These are phyloP conservation scores for Citrus inodora DNA, from an alignment of 345 rosid genomes.

Conservation along the genomic window DNA sequence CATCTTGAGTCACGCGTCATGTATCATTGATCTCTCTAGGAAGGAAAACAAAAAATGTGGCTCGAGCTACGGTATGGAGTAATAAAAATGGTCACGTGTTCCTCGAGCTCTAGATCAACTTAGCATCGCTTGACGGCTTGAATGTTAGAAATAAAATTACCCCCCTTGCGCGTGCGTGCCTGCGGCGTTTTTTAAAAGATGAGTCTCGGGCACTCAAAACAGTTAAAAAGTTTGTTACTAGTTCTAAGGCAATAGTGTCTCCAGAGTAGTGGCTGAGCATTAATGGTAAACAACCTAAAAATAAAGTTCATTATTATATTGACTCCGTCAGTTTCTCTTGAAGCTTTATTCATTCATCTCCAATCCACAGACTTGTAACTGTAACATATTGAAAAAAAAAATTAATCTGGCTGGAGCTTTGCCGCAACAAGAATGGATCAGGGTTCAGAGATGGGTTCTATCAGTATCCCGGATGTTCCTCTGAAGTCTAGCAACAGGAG, in stretches of 20 bases:
- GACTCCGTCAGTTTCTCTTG: slow-evolving; percentile 8
- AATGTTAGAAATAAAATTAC: not conserved
- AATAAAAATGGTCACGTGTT: not conserved
- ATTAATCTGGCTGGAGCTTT: not conserved
- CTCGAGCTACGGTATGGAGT: too few relatives aligned
- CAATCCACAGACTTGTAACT: not conserved
- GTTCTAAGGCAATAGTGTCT: not conserved
- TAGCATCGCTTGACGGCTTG: not conserved
- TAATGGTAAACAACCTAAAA: not conserved
- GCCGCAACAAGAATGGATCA: not conserved
- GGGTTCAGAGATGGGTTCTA: not conserved
- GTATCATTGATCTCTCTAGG: too few relatives aligned
- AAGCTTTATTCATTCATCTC: not conserved
- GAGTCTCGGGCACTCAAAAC: not conserved
- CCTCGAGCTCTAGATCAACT: not conserved
- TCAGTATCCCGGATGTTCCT: slow-evolving; percentile 20
- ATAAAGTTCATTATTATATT: not conserved
- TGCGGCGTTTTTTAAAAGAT: not conserved
- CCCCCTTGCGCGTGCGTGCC: too few relatives aligned
- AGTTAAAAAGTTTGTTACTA: not conserved
- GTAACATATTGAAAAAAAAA: not conserved
- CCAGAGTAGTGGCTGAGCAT: not conserved
- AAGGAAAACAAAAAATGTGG: too few relatives aligned
- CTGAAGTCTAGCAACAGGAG: slow-evolving; percentile 22
- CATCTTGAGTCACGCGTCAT: too few relatives aligned